Percentiles rank a stretch among this genome's conserved stretches.
phyloP scores from a whole-genome alignment of 306 rosid genomes.

The Quercus glauca region DNA sequence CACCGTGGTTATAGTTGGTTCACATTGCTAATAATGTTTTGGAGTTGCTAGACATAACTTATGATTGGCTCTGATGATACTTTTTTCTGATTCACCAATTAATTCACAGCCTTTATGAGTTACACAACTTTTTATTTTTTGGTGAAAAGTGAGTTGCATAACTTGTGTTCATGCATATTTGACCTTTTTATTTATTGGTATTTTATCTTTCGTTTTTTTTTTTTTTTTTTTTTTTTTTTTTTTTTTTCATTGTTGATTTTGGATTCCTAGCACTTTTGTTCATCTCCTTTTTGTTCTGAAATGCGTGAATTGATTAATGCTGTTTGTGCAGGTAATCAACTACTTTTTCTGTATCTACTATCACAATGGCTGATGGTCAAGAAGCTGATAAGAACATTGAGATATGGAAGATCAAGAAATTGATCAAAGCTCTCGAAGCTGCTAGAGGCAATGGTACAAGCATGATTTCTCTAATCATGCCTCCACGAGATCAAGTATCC shows the following conservation, averaged over 20 bases:
- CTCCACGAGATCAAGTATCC: constrained; percentile 89
- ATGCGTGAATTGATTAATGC: background rate
- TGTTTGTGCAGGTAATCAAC: background rate
- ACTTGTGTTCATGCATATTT: background rate
- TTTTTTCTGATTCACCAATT: background rate
- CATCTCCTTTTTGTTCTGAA: background rate
- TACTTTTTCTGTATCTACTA: background rate
- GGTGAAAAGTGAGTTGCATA: too few relatives aligned
- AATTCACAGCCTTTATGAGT: background rate
- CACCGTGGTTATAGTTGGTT: background rate
- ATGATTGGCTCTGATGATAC: background rate
- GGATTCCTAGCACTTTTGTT: background rate
- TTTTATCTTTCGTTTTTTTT: background rate
- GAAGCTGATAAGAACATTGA: constrained; percentile 91
- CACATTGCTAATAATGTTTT: background rate
- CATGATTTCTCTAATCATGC: constrained; percentile 93
- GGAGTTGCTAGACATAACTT: background rate
- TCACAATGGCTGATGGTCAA: constrained; percentile 66
- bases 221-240: background rate
- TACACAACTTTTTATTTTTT: background rate
- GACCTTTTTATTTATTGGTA: background rate
- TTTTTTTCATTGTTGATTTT: background rate
- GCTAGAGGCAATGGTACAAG: constrained; percentile 93
- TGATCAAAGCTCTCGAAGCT: constrained; percentile 83
- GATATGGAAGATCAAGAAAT: constrained; percentile 91